phyloP scores from a whole-genome alignment of 2,329 filamentous ascomycete genomes.

The Chalara sp. region DNA sequence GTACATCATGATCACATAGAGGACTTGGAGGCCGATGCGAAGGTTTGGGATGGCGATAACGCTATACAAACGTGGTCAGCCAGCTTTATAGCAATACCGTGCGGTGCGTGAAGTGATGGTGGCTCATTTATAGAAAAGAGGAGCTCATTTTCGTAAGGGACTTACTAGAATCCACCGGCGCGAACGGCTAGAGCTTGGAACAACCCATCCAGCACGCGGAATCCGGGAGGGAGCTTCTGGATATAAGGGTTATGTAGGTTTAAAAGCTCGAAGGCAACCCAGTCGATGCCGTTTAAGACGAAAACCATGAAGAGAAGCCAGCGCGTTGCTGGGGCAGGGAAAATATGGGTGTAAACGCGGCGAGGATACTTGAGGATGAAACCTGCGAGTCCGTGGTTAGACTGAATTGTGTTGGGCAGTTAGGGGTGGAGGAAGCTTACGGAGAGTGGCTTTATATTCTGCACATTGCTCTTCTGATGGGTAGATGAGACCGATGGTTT shows the following conservation, averaged over 20 bases:
- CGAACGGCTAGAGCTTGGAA: slow-evolving; percentile 61
- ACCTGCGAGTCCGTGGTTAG: neutral
- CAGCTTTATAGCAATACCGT: too few relatives aligned
- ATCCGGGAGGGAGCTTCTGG: slow-evolving; percentile 41
- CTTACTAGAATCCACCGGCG: slow-evolving; percentile 53
- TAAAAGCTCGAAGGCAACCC: slow-evolving; percentile 58
- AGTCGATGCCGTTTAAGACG: slow-evolving; percentile 55
- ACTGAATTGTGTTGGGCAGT: slow-evolving; percentile 26
- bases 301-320: slow-evolving; percentile 57
- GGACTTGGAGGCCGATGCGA: slow-evolving; percentile 48
- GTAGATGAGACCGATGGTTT: slow-evolving; percentile 33
- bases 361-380: slow-evolving; percentile 51
- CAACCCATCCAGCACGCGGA: slow-evolving; percentile 55
- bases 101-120: too few relatives aligned
- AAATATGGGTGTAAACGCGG: slow-evolving; percentile 56
- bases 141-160: too few relatives aligned
- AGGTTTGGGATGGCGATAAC: slow-evolving; percentile 53
- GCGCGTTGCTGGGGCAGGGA: slow-evolving; percentile 57
- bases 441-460: slow-evolving; percentile 16
- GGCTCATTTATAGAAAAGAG: too few relatives aligned
- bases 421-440: slow-evolving; percentile 29
- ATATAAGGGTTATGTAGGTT: slow-evolving; percentile 55
- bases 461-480: slow-evolving; percentile 27
- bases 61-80: neutral
- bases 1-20: slow-evolving; percentile 62